Evolutionary conservation across 2,329 filamentous ascomycete species (phyloP).

Genomic region (Monilinia polystroma): DNA sequence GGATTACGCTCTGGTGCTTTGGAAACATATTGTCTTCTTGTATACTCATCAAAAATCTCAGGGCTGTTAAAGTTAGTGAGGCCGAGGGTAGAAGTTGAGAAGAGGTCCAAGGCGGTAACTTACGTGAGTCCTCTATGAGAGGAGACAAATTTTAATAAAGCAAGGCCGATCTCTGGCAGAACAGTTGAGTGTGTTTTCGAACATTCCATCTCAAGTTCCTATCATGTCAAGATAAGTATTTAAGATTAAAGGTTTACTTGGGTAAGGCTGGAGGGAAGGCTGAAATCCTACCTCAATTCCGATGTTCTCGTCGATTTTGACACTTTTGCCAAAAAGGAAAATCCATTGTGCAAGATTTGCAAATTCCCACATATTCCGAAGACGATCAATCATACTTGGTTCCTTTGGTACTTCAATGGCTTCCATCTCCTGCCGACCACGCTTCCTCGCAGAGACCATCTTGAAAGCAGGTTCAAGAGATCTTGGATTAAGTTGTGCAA

Average conservation of each 20-base stretch:
- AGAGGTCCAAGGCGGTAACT: conserved; percentile 42
- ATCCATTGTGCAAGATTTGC: conserved; percentile 93
- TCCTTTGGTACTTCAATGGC: conserved; percentile 36
- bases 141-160: conserved; percentile 87
- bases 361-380: conserved; percentile 95
- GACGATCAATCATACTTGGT: conserved; percentile 55
- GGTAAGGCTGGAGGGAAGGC: conserved; percentile 20
- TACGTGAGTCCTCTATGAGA: conserved; percentile 92
- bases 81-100: conserved; percentile 6
- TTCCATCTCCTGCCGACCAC: conserved; percentile 48
- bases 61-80: conserved; percentile 52
- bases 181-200: conserved; percentile 74
- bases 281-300: conserved; percentile 74
- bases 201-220: conserved; percentile 90
- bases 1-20: conserved; percentile 80
- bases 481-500: conserved; percentile 2
- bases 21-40: conserved; percentile 80
- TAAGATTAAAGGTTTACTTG: not conserved
- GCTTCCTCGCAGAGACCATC: conserved; percentile 52
- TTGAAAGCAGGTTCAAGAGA: conserved; percentile 25
- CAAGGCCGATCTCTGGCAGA: conserved; percentile 78
- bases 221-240: conserved; percentile 29
- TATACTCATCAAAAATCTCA: conserved; percentile 91
- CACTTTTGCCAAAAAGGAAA: conserved; percentile 80
- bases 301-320: conserved; percentile 86